Evolutionary conservation across 345 rosid genomes (phyloP).

Genomic region (Erysimum cheiranthoides): DNA sequence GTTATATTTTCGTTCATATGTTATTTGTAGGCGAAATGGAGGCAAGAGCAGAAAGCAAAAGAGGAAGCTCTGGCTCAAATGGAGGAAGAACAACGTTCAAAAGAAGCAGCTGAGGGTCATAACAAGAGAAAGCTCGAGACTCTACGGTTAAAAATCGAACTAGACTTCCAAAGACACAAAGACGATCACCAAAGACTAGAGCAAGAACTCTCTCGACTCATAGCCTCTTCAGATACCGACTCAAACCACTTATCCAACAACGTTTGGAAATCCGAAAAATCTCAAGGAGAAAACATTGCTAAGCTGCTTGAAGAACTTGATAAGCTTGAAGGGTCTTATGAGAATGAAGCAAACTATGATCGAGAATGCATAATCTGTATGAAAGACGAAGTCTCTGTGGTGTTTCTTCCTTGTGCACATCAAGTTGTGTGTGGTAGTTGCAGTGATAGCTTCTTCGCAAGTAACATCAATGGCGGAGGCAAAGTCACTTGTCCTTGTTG

Average conservation of each 20-base stretch:
- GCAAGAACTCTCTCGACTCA: slow-evolving; percentile 73
- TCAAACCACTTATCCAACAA: slow-evolving; percentile 45
- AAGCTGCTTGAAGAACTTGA: slow-evolving; percentile 64
- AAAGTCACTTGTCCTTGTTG: slow-evolving; percentile 73
- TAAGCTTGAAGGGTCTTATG: slow-evolving; percentile 43
- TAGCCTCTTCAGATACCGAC: slow-evolving; percentile 55
- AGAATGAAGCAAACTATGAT: slow-evolving; percentile 50
- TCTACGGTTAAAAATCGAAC: slow-evolving; percentile 67
- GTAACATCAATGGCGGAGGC: slow-evolving; percentile 57
- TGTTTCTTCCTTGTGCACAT: slow-evolving; percentile 84
- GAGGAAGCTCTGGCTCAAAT: slow-evolving; percentile 56
- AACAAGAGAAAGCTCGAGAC: slow-evolving; percentile 77
- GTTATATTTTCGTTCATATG: not conserved
- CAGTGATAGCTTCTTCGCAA: slow-evolving; percentile 58
- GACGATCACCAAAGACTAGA: slow-evolving; percentile 80
- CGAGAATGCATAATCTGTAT: slow-evolving; percentile 71
- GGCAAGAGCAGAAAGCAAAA: slow-evolving; percentile 59
- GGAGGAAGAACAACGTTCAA: slow-evolving; percentile 62
- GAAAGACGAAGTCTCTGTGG: slow-evolving; percentile 75
- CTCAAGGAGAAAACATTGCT: slow-evolving; percentile 57
- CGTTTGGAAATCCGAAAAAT: slow-evolving; percentile 35
- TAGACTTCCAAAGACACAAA: slow-evolving; percentile 79
- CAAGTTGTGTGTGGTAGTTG: slow-evolving; percentile 72
- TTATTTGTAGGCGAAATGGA: slow-evolving; percentile 61
- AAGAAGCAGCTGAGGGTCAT: slow-evolving; percentile 66